These are phyloP conservation scores for Arthonia radiata DNA, from an alignment of 495 filamentous ascomycete genomes.

Conservation along the genomic window DNA sequence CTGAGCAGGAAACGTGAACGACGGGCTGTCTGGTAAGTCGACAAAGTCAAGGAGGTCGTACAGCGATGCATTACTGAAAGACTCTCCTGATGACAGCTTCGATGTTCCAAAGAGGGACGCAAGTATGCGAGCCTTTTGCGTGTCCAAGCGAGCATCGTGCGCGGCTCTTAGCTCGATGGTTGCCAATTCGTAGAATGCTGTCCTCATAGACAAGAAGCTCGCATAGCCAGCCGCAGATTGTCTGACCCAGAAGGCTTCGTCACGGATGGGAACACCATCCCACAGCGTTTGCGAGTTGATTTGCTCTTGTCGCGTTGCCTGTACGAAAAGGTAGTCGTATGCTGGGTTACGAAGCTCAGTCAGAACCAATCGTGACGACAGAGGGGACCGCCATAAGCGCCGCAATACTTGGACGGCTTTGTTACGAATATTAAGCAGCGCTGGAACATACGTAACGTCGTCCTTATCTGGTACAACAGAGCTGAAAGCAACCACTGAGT, in stretches of 20 bases:
- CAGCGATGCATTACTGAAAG: constrained; percentile 39
- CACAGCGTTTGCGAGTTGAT: constrained; percentile 39
- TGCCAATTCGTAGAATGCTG: constrained; percentile 56
- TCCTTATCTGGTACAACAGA: constrained; percentile 34
- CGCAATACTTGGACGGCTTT: constrained; percentile 54
- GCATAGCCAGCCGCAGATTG: constrained; percentile 37
- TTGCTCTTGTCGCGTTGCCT: constrained; percentile 37
- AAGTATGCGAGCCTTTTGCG: constrained; percentile 51
- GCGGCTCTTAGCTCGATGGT: constrained; percentile 63
- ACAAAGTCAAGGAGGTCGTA: constrained; percentile 91
- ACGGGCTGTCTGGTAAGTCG: constrained; percentile 34
- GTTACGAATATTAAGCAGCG: constrained; percentile 46
- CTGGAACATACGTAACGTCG: constrained; percentile 36
- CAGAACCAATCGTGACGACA: constrained; percentile 51
- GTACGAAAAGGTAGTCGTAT: constrained; percentile 45
- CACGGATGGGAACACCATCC: constrained; percentile 30
- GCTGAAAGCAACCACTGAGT: constrained; percentile 44
- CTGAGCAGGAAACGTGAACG: constrained; percentile 22
- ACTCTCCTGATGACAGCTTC: constrained; percentile 30
- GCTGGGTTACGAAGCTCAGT: constrained; percentile 53
- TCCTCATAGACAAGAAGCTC: constrained; percentile 49
- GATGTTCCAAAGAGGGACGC: constrained; percentile 58
- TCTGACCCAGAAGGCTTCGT: constrained; percentile 37
- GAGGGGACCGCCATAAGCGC: constrained; percentile 56
- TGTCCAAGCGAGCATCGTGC: constrained; percentile 38